Conservation (phyloP, 179 eudicot genomes). For the Pouteria campechiana region DNA sequence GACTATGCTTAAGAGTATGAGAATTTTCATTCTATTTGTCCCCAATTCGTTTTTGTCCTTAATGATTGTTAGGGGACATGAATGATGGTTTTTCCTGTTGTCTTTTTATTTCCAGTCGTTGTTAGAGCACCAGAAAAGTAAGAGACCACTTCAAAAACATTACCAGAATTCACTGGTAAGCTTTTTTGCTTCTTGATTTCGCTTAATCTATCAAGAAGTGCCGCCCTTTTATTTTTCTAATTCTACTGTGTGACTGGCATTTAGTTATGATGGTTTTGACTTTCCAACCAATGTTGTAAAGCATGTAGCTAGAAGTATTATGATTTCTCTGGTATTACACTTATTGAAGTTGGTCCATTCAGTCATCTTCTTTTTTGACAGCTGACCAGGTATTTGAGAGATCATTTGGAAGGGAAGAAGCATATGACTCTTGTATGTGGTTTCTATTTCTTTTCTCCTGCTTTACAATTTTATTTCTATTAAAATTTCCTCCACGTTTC, state of each 20-base stretch:
- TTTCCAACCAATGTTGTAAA: not conserved
- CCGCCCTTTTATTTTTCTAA: not conserved
- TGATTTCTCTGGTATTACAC: too few species aligned
- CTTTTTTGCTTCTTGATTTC: not conserved
- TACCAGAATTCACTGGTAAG: slow-evolving; percentile 80
- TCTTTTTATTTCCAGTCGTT: slow-evolving; percentile 49
- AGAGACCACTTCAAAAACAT: slow-evolving; percentile 80
- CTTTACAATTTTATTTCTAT: not conserved
- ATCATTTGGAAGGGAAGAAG: slow-evolving; percentile 85
- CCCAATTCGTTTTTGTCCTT: not conserved
- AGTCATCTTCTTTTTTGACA: slow-evolving; percentile 20
- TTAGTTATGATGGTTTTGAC: not conserved
- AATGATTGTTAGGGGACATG: too few species aligned
- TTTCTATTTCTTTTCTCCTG: not conserved
- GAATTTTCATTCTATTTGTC: not conserved
- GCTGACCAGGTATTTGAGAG: slow-evolving; percentile 84
- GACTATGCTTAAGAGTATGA: slow-evolving; percentile 81
- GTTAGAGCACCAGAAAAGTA: slow-evolving; percentile 87
- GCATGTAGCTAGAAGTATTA: too few species aligned
- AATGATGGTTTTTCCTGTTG: too few species aligned
- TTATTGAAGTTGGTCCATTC: too few species aligned
- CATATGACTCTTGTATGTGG: slow-evolving; percentile 81
- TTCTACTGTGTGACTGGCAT: not conserved
- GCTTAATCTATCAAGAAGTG: not conserved
- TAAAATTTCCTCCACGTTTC: not conserved